These are phyloP conservation scores for Clonostachys rhizophaga DNA, from an alignment of 2,329 filamentous ascomycete genomes.

Conservation along the genomic window DNA sequence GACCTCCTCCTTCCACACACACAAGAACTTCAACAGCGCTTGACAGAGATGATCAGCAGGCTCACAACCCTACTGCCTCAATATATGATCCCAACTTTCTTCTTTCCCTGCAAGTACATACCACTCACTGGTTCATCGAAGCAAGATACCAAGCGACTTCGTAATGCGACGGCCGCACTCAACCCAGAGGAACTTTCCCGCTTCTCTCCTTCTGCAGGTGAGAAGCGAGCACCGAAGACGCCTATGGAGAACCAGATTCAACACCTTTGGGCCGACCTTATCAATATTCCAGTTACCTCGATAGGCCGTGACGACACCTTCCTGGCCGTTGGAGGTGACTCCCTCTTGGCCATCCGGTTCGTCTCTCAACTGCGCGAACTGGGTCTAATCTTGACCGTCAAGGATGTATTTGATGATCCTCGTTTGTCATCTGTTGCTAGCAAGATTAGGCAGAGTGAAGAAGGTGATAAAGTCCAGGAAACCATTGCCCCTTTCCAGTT, in stretches of 20 bases:
- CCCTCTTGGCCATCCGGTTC: conserved; percentile 7
- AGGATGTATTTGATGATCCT: conserved; percentile 7
- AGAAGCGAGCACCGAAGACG: conserved; percentile 6
- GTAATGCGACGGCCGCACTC: neutral
- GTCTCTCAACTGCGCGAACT: neutral
- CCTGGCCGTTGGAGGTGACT: conserved; percentile 8
- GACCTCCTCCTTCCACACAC: conserved; percentile 4
- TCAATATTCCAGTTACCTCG: neutral
- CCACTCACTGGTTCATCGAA: conserved; percentile 9
- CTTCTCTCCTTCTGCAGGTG: neutral
- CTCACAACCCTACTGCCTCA: conserved; percentile 4
- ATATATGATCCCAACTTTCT: conserved; percentile 11
- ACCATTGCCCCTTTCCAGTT: conserved; percentile 1
- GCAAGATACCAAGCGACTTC: conserved; percentile 3
- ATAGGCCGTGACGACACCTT: conserved; percentile 6
- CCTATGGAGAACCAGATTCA: conserved; percentile 17
- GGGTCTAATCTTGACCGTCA: conserved; percentile 5
- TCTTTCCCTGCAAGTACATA: conserved; percentile 9
- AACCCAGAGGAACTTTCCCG: neutral
- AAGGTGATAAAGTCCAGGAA: neutral
- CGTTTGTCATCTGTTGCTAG: neutral
- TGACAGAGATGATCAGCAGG: conserved; percentile 5
- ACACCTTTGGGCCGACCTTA: conserved; percentile 19
- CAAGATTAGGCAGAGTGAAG: neutral
- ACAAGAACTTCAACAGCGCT: conserved; percentile 2